phyloP scores from a whole-genome alignment of 2,329 filamentous ascomycete genomes.

The Ophiostoma sp. region DNA sequence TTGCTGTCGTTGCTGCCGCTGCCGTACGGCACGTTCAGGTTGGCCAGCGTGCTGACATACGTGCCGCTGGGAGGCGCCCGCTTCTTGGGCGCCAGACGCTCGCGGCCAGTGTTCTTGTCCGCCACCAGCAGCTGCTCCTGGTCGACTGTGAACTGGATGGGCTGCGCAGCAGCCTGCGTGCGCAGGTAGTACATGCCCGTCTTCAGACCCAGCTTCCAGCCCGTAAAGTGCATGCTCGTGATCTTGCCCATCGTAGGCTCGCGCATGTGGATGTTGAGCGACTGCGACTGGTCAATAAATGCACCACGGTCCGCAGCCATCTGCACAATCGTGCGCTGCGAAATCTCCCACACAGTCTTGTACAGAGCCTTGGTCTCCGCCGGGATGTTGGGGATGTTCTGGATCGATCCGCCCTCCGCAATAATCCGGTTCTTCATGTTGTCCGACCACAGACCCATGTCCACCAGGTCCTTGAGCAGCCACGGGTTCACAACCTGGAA shows the following conservation, averaged over 20 bases:
- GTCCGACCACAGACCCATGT: constrained; percentile 97
- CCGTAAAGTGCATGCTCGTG: constrained; percentile 98
- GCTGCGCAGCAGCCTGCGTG: constrained; percentile 91
- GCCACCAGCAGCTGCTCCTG: constrained; percentile 87
- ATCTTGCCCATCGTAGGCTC: constrained; percentile 99
- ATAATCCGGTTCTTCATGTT: constrained; percentile 99
- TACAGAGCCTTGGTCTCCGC: constrained; percentile 93
- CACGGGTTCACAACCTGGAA: constrained; percentile 99
- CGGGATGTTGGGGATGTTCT: constrained; percentile 95
- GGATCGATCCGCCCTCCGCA: constrained; percentile 88
- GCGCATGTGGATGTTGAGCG: constrained; percentile 98
- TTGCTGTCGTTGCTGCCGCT: constrained; percentile 44
- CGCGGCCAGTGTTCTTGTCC: constrained; percentile 70
- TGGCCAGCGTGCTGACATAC: constrained; percentile 42
- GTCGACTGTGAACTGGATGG: constrained; percentile 98
- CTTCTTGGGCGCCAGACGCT: constrained; percentile 64
- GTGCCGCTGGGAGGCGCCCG: constrained; percentile 52
- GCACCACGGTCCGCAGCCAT: constrained; percentile 98
- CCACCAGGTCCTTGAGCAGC: constrained; percentile 95
- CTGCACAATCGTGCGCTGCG: constrained; percentile 88
- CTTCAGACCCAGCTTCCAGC: constrained; percentile 99
- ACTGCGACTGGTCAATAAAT: constrained; percentile 98
- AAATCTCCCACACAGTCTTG: constrained; percentile 99
- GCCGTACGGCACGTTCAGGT: constrained; percentile 57
- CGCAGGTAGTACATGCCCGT: constrained; percentile 99